These are phyloP conservation scores for Leishmania arabica DNA, from an alignment of 208 protist species.

Conservation along the genomic window DNA sequence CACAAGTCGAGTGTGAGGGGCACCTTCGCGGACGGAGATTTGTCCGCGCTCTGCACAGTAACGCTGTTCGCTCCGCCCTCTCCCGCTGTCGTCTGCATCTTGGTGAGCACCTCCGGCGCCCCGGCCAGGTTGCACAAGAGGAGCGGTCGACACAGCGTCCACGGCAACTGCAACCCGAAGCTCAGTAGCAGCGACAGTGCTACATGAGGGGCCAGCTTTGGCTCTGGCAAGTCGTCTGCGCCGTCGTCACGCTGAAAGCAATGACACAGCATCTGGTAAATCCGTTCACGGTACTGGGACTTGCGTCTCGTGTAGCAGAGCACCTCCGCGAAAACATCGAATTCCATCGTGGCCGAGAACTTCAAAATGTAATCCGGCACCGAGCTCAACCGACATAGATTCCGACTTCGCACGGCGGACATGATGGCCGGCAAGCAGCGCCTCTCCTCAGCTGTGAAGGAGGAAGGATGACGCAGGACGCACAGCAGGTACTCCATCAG, in stretches of 20 bases:
- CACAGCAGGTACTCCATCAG: constrained; percentile 39
- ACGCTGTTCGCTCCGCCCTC: not conserved
- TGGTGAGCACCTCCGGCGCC: constrained; percentile 7
- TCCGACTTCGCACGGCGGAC: constrained; percentile 1
- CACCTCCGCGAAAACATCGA: constrained; percentile 7
- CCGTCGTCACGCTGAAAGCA: not conserved
- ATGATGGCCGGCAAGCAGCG: constrained; percentile 24
- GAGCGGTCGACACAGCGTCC: not conserved
- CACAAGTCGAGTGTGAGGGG: constrained; percentile 11
- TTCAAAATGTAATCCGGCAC: constrained; percentile 28
- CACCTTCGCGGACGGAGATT: not conserved
- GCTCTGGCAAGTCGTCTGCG: too few relatives aligned
- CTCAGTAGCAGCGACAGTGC: constrained; percentile 12
- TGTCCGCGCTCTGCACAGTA: not conserved
- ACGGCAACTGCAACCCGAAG: constrained; percentile 5
- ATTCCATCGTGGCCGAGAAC: constrained; percentile 2
- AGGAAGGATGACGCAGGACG: constrained; percentile 20
- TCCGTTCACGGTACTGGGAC: not conserved
- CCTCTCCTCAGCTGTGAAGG: constrained; percentile 26
- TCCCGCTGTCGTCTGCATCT: not conserved
- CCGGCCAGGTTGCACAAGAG: not conserved
- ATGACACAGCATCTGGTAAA: constrained; percentile 1
- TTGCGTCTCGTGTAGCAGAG: not conserved
- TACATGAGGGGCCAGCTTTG: not conserved
- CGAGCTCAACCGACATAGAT: not conserved